Conservation (phyloP, 208 protist species). For the Acanthamoeba castellanii region DNA sequence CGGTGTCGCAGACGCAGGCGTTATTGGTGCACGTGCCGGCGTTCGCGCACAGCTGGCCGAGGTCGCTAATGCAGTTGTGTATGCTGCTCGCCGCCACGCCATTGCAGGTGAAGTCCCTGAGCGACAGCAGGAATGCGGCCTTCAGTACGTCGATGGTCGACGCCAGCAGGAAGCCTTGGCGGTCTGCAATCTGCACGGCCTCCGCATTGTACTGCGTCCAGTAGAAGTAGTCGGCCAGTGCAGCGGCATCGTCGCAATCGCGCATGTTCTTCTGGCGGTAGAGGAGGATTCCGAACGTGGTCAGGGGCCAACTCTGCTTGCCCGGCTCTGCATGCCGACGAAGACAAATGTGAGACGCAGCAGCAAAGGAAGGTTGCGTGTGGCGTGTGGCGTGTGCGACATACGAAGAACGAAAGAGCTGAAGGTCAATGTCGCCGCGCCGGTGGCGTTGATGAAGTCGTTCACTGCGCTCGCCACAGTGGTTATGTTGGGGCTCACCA, state of each 20-base stretch:
- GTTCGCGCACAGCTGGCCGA: background rate
- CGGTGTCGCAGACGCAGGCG: background rate
- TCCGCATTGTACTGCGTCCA: background rate
- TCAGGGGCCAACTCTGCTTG: background rate
- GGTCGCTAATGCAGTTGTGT: background rate
- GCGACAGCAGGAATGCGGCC: background rate
- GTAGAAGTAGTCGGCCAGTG: background rate
- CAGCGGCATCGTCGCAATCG: background rate
- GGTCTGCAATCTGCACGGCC: background rate
- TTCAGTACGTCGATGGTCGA: background rate
- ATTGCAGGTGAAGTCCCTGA: background rate
- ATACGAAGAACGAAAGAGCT: background rate
- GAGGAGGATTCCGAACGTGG: background rate
- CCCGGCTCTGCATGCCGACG: background rate
- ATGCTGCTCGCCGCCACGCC: background rate
- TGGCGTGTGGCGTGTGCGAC: background rate
- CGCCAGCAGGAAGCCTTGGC: background rate
- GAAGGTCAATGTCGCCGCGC: too few species aligned
- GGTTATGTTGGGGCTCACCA: background rate
- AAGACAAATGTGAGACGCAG: background rate
- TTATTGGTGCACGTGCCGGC: background rate
- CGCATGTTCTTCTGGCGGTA: background rate
- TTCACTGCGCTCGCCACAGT: background rate
- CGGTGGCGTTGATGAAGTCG: background rate
- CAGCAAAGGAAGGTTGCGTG: background rate